phyloP scores from a whole-genome alignment of 2,329 filamentous ascomycete genomes.

The Remersonia thermophila region DNA sequence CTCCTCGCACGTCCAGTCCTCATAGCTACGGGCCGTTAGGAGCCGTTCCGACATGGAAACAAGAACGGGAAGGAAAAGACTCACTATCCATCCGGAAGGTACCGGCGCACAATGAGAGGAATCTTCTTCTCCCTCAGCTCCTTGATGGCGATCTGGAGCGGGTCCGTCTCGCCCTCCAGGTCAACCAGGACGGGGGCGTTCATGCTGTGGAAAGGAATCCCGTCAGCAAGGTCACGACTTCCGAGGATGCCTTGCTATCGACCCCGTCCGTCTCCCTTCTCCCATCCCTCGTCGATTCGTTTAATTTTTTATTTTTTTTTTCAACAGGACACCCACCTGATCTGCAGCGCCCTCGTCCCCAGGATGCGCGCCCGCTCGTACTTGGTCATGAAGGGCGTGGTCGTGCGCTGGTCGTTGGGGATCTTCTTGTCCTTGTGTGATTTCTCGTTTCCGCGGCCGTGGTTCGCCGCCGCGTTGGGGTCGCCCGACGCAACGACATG shows the following conservation, averaged over 20 bases:
- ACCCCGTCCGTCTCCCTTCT: too few species aligned
- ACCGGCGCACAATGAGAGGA: constrained; percentile 83
- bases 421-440: constrained; percentile 74
- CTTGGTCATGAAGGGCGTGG: constrained; percentile 98
- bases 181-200: constrained; percentile 95
- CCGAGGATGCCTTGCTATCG: too few species aligned
- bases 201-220: too few species aligned
- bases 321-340: constrained; percentile 52
- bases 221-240: too few species aligned
- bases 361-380: constrained; percentile 92
- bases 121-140: constrained; percentile 98
- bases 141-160: constrained; percentile 93
- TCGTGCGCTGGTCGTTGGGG: constrained; percentile 72
- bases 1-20: constrained; percentile 99
- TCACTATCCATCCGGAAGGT: constrained; percentile 92
- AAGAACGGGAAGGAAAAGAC: constrained; percentile 26
- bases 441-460: constrained; percentile 40
- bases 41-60: too few species aligned
- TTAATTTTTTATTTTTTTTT: background rate
- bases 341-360: constrained; percentile 86
- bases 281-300: background rate
- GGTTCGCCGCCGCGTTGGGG: constrained; percentile 45
- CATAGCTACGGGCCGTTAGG: constrained; percentile 50
- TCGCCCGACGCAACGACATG: constrained; percentile 47
- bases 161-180: constrained; percentile 93